Conservation (phyloP, 2,329 filamentous ascomycete genomes). For the Dactylonectria estremocensis region DNA sequence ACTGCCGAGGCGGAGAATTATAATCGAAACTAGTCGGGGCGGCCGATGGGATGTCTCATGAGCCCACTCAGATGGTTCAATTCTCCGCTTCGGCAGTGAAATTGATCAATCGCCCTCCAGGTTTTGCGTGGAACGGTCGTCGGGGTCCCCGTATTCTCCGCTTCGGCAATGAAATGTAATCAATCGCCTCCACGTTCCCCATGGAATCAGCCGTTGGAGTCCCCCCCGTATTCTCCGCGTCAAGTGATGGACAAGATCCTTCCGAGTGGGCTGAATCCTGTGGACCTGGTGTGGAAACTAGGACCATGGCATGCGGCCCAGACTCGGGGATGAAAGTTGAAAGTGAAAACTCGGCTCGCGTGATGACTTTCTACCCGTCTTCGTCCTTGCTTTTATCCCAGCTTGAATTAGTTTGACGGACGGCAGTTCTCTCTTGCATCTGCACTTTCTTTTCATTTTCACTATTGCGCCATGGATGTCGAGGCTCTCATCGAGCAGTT, state of each 20-base stretch:
- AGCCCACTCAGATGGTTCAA: background rate
- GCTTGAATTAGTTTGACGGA: slow-evolving; percentile 2
- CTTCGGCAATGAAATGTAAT: background rate
- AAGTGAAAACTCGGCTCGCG: slow-evolving; percentile 3
- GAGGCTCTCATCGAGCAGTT: slow-evolving; percentile 33
- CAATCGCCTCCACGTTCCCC: background rate
- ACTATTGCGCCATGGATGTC: slow-evolving; percentile 30
- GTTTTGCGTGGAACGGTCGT: too few relatives aligned
- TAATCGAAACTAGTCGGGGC: background rate
- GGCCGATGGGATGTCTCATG: background rate
- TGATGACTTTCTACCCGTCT: background rate
- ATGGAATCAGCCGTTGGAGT: background rate
- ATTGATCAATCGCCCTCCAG: too few relatives aligned
- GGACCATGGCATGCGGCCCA: slow-evolving; percentile 4
- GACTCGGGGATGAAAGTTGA: slow-evolving; percentile 4
- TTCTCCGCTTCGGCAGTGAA: slow-evolving; percentile 6
- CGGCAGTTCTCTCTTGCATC: background rate
- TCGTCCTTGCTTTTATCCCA: background rate
- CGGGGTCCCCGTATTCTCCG: slow-evolving; percentile 23
- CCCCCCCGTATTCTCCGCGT: slow-evolving; percentile 7
- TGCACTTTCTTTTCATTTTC: background rate
- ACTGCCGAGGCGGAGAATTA: slow-evolving; percentile 23
- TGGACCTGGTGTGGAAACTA: slow-evolving; percentile 12
- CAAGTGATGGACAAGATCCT: slow-evolving; percentile 15
- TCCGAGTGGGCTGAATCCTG: background rate